phyloP scores from a whole-genome alignment of 129 eudicot species.

The Flaveria brownii region DNA sequence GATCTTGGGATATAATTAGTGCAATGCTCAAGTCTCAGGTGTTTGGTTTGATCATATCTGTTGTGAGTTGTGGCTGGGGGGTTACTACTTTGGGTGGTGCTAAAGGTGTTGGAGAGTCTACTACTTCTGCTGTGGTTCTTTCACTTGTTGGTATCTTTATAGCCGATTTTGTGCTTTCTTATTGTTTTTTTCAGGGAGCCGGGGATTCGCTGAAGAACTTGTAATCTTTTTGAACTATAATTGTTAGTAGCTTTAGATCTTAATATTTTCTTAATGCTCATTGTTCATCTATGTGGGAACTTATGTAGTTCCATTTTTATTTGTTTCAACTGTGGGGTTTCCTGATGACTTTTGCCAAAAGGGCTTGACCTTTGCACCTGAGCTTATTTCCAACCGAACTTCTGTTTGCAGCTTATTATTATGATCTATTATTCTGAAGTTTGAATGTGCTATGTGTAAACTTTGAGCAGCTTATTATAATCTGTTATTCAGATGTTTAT shows the following conservation, averaged over 20 bases:
- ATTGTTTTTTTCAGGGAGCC: conserved; percentile 84
- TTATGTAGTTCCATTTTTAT: neutral
- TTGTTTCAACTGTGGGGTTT: too few relatives aligned
- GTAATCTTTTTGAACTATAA: conserved; percentile 18
- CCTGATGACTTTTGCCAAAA: conserved; percentile 30
- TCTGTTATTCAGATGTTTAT: conserved; percentile 9
- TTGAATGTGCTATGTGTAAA: conserved; percentile 1
- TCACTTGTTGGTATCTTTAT: conserved; percentile 89
- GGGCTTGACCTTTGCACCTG: conserved; percentile 35
- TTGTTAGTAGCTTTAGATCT: conserved; percentile 8
- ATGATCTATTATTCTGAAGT: conserved; percentile 30
- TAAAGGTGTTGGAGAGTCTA: conserved; percentile 96
- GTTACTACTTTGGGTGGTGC: conserved; percentile 76
- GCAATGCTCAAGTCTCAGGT: conserved; percentile 64
- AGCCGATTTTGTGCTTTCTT: conserved; percentile 90
- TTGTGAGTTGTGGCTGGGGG: conserved; percentile 23
- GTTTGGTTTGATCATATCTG: conserved; percentile 22
- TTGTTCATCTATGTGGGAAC: conserved; percentile 8
- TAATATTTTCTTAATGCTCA: neutral
- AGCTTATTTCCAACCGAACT: conserved; percentile 24
- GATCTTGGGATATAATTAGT: conserved; percentile 78
- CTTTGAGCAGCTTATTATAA: conserved; percentile 20
- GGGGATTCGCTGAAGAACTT: conserved; percentile 81
- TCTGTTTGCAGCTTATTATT: conserved; percentile 30
- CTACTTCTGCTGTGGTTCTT: conserved; percentile 90